Base-by-base conservation (phyloP, 495 filamentous ascomycete genomes). In the Lasiosphaeria hispida region DNA sequence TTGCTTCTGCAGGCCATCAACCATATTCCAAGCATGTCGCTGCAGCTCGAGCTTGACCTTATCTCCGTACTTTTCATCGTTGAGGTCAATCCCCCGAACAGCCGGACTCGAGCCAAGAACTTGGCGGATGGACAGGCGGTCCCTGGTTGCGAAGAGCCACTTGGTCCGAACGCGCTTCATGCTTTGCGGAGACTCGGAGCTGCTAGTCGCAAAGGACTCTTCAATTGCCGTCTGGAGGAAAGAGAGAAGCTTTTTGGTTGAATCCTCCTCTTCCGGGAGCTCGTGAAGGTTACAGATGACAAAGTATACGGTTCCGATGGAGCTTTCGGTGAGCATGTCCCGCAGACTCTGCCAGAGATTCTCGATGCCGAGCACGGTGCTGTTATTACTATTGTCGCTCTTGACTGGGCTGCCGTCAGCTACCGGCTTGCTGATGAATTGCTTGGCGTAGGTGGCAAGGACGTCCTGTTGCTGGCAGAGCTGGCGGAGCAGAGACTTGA, bases 241-340 rank as follows among this genome's bases (percentile, higher is more conserved):
- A n/a, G n/a, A n/a, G n/a, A n/a, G n/a, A n/a, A n/a, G n/a, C n/a
- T n/a, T n/a, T n/a, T n/a, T n/a, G n/a, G n/a, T n/a, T n/a, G n/a
- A n/a, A n/a, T n/a, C n/a, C n/a, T n/a, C n/a, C n/a, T n/a, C n/a
- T n/a, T n/a, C n/a, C n/a, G n/a, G n/a, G n/a, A n/a, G n/a, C n/a
- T n/a, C n/a, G 53, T 76, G 72, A 2, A 76, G 44, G 48, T 75
- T 75, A 54, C 72, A 70, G 30, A 76, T 53, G 3, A 76, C 62
- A 41, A 75, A 69, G 40, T 72, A 70, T 33, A 75, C 68, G 30
- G 54, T 64, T 1, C 65, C 71, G 18, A 69, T 67, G 15, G 63
- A 67, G 7, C 68, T 63, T 18, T 73, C 71, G n/a, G 55, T 58
- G 40, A 73, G 68, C 57, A 72, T 72, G 33, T 69, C 69, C 57